Conservation (phyloP, 2,329 filamentous ascomycete genomes). For the Cladosporium sp. region DNA sequence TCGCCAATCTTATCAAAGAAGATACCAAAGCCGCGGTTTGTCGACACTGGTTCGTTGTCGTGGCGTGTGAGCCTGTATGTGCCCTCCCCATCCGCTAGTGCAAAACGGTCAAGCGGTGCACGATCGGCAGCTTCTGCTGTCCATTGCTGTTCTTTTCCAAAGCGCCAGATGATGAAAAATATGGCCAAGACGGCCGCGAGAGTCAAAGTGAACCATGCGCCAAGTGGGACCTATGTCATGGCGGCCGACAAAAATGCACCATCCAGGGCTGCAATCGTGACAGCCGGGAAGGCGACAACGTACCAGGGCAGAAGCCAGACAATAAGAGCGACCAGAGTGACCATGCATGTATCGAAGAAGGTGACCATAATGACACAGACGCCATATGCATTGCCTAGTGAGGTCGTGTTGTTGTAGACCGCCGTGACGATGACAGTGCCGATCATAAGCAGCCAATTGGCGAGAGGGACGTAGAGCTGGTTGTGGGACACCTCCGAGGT, state of each 20-base stretch:
- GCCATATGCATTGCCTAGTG: constrained; percentile 68
- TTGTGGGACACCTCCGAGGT: constrained; percentile 70
- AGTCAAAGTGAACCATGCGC: constrained; percentile 75
- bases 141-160: constrained; percentile 78
- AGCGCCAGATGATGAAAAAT: constrained; percentile 74
- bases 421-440: constrained; percentile 66
- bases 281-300: constrained; percentile 62
- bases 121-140: constrained; percentile 64
- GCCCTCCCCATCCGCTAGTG: constrained; percentile 37
- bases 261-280: constrained; percentile 66
- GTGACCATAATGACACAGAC: constrained; percentile 80
- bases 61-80: constrained; percentile 24
- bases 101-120: constrained; percentile 51
- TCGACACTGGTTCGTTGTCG: constrained; percentile 5
- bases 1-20: constrained; percentile 77
- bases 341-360: constrained; percentile 75
- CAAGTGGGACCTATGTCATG: constrained; percentile 70
- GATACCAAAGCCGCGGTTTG: constrained; percentile 59
- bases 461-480: constrained; percentile 73
- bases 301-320: constrained; percentile 66
- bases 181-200: constrained; percentile 62
- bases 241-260: constrained; percentile 69
- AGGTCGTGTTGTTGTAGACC: constrained; percentile 63
- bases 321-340: constrained; percentile 68
- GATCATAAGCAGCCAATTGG: constrained; percentile 76